Evolutionary conservation across 768 basidiomycete genomes (phyloP).

Genomic region (Trametes maxima): DNA sequence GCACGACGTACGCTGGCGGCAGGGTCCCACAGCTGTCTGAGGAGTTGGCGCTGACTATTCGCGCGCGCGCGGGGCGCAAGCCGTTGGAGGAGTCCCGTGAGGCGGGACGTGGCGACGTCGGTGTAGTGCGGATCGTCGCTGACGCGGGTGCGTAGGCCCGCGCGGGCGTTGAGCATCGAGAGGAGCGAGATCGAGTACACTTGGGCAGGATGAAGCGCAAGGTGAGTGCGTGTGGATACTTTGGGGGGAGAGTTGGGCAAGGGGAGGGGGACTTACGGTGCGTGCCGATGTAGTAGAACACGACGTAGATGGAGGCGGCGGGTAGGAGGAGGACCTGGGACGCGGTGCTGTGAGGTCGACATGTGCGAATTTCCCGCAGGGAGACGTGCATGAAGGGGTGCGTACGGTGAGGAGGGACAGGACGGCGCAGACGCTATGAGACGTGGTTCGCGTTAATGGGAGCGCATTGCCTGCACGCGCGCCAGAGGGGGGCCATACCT

Average conservation of each 20-base stretch:
- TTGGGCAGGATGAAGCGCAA: background rate
- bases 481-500: too few species aligned
- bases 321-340: slow-evolving; percentile 6
- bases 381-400: background rate
- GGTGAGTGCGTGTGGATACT: background rate
- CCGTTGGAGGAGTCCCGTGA: background rate
- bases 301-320: slow-evolving; percentile 2
- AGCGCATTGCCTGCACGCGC: too few species aligned
- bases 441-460: too few species aligned
- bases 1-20: background rate
- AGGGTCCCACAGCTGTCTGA: background rate
- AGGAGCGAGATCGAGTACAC: slow-evolving; percentile 11
- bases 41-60: background rate
- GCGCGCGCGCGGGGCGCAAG: background rate
- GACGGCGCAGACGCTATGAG: slow-evolving; percentile 12
- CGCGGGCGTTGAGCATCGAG: slow-evolving; percentile 1
- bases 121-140: background rate
- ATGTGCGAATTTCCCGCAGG: too few species aligned
- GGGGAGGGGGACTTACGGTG: slow-evolving; percentile 4
- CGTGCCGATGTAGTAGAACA: slow-evolving; percentile 15
- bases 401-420: slow-evolving; percentile 6
- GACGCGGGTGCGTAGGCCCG: background rate
- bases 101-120: background rate
- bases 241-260: too few species aligned
- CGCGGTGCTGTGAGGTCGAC: background rate